phyloP scores from a whole-genome alignment of 2,329 filamentous ascomycete species.

The Botrytis porri region DNA sequence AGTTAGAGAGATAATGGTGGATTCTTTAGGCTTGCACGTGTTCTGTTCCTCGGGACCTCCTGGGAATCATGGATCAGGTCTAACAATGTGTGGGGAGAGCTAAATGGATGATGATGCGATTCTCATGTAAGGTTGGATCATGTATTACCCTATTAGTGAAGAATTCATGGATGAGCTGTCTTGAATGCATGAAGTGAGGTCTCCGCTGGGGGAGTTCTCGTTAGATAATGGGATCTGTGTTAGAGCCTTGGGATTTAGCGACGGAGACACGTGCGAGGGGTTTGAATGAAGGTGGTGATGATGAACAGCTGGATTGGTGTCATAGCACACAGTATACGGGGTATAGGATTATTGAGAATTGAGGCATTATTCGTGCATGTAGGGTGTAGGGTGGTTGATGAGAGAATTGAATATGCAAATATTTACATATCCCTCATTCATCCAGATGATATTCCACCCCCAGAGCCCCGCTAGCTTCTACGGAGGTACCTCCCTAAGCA shows the following conservation, averaged over 20 bases:
- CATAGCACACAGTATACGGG: neutral
- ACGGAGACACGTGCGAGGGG: neutral
- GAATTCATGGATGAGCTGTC: neutral
- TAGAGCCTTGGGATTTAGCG: neutral
- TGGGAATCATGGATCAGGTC: neutral
- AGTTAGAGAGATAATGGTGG: neutral
- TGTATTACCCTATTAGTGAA: conserved; percentile 6
- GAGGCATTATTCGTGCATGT: neutral
- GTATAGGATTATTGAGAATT: neutral
- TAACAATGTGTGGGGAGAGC: conserved; percentile 5
- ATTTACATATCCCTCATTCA: neutral
- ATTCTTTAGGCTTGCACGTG: neutral
- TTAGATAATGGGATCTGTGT: neutral
- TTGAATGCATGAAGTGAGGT: conserved; percentile 4
- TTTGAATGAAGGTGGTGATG: neutral
- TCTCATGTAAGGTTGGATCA: conserved; percentile 2
- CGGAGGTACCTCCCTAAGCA: neutral
- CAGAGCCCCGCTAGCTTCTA: conserved; percentile 1
- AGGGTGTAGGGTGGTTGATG: neutral
- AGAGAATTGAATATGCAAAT: neutral
- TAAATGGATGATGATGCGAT: conserved; percentile 7
- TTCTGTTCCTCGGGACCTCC: neutral
- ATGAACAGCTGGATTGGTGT: neutral
- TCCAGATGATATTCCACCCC: neutral
- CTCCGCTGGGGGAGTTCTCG: neutral